Evolutionary conservation across 306 rosid genomes (phyloP).

Genomic region (Prunus armeniaca): DNA sequence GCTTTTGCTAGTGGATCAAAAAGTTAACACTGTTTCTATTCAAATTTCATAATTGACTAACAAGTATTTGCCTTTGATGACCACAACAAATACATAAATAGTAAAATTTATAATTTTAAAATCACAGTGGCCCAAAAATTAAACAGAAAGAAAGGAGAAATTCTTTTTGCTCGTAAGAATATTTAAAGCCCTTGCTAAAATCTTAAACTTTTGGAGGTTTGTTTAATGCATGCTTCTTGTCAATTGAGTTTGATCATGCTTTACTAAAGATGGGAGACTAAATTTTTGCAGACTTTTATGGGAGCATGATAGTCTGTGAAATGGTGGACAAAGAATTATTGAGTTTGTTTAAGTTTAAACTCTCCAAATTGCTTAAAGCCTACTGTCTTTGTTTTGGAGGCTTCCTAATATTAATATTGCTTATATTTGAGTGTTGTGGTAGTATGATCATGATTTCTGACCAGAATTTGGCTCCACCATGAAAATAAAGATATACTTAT

Average conservation of each 20-base stretch:
- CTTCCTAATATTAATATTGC: constrained; percentile 20
- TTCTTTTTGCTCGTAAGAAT: neutral
- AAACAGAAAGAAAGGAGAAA: neutral
- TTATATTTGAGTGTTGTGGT: constrained; percentile 13
- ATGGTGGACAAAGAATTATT: constrained; percentile 4
- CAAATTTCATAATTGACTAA: constrained; percentile 5
- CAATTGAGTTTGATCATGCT: neutral
- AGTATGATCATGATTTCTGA: constrained; percentile 25
- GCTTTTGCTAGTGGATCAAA: constrained; percentile 19
- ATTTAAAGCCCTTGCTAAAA: neutral
- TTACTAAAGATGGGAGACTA: constrained; percentile 1
- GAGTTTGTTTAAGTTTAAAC: neutral
- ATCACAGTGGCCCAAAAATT: no score
- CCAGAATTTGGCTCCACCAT: constrained; percentile 48
- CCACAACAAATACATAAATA: neutral
- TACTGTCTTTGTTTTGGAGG: constrained; percentile 28
- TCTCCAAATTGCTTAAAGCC: constrained; percentile 14
- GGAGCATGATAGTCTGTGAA: constrained; percentile 1
- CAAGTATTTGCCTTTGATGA: neutral
- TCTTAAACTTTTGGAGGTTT: neutral
- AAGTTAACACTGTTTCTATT: neutral
- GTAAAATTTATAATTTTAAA: neutral
- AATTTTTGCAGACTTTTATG: neutral
- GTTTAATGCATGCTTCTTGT: constrained; percentile 12
- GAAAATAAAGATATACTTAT: neutral